Evolutionary conservation across 176 grass and related monocot genomes (phyloP).

Genomic region (Oryza nivara): DNA sequence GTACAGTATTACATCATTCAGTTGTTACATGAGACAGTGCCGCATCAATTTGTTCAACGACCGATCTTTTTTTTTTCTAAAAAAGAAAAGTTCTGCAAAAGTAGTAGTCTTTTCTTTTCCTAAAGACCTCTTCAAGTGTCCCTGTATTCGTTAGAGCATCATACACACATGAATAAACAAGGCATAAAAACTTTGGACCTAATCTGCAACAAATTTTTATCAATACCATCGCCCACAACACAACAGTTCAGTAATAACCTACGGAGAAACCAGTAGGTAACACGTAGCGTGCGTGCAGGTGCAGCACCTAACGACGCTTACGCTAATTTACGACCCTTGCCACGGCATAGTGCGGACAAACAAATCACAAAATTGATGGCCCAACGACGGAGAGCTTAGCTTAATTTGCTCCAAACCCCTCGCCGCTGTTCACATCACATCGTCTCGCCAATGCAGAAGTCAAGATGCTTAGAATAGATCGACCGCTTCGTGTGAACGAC

Average conservation of each 20-base stretch:
- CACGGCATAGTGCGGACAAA: slow-evolving; percentile 6
- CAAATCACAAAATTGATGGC: slow-evolving; percentile 35
- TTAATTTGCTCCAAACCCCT: neutral
- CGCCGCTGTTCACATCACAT: slow-evolving; percentile 37
- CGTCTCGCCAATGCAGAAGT: slow-evolving; percentile 3
- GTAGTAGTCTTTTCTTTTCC: neutral
- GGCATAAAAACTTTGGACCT: neutral
- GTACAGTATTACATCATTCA: slow-evolving; percentile 1
- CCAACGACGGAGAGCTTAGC: slow-evolving; percentile 23
- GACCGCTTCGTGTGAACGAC: neutral
- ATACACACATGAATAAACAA: neutral
- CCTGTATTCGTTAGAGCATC: neutral
- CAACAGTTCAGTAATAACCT: neutral
- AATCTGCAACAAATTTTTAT: neutral
- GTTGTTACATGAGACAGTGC: slow-evolving; percentile 23
- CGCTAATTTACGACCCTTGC: slow-evolving; percentile 17
- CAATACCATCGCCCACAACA: no score
- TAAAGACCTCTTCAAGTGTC: neutral
- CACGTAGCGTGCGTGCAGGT: slow-evolving; percentile 13
- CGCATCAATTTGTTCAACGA: neutral
- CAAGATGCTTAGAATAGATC: slow-evolving; percentile 21
- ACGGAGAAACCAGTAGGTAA: slow-evolving; percentile 35
- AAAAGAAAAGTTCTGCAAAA: neutral
- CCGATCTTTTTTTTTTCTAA: neutral
- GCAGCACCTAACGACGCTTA: slow-evolving; percentile 29